These are phyloP conservation scores for Penicillium tannophilum DNA, from an alignment of 495 filamentous ascomycete genomes.

Conservation along the genomic window DNA sequence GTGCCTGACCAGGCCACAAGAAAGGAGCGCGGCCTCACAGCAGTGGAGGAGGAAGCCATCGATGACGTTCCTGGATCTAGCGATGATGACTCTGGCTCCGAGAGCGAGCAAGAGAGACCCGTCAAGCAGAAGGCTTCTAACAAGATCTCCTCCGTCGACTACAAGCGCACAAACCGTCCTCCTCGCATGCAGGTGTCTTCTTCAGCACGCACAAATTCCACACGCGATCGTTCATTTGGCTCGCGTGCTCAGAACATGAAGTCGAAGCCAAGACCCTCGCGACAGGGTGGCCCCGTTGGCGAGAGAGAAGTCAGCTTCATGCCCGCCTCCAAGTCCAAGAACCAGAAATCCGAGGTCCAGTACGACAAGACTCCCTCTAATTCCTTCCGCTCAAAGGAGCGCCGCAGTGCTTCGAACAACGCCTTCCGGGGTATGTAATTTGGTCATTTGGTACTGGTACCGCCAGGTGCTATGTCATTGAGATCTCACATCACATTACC, in stretches of 20 bases:
- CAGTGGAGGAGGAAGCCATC: conserved; percentile 66
- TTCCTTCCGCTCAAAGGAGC: conserved; percentile 42
- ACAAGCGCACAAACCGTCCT: conserved; percentile 53
- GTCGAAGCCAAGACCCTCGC: conserved; percentile 45
- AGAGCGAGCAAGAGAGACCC: conserved; percentile 37
- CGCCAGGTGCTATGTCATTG: conserved; percentile 4
- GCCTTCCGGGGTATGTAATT: conserved; percentile 55
- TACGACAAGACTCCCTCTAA: conserved; percentile 27
- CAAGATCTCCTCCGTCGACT: conserved; percentile 62
- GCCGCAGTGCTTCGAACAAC: conserved; percentile 56
- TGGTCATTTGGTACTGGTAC: conserved; percentile 1
- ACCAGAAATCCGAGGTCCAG: conserved; percentile 31
- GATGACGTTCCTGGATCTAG: conserved; percentile 50
- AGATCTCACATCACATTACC: not conserved
- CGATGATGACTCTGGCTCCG: conserved; percentile 47
- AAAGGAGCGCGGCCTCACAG: conserved; percentile 61
- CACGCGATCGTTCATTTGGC: conserved; percentile 67
- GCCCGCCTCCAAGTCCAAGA: conserved; percentile 60
- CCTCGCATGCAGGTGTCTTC: conserved; percentile 61
- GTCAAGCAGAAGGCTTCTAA: conserved; percentile 37
- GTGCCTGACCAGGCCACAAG: conserved; percentile 30
- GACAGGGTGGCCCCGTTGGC: conserved; percentile 65
- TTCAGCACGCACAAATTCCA: conserved; percentile 44
- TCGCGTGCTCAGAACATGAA: conserved; percentile 61
- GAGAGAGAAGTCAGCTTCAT: conserved; percentile 87